These are phyloP conservation scores for Epichloe brachyelytri DNA, from an alignment of 2,329 filamentous ascomycete species.

Conservation along the genomic window DNA sequence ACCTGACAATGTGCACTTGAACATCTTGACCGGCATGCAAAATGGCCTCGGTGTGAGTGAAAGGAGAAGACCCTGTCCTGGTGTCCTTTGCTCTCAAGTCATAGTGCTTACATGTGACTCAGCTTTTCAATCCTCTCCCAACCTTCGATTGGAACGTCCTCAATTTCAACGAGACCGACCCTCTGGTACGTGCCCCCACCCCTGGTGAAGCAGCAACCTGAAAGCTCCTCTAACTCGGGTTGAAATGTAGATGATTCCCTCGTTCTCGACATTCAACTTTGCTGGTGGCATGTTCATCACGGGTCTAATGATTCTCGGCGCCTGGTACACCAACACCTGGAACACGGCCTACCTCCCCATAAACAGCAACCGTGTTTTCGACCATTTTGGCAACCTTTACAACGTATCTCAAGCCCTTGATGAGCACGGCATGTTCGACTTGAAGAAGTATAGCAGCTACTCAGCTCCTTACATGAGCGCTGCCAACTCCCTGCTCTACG, in stretches of 20 bases:
- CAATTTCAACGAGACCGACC: slow-evolving; percentile 16
- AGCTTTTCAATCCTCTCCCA: slow-evolving; percentile 23
- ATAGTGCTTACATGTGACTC: neutral
- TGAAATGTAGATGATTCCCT: slow-evolving; percentile 18
- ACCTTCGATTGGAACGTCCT: slow-evolving; percentile 33
- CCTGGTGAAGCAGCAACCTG: too few species aligned
- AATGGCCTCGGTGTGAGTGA: slow-evolving; percentile 21
- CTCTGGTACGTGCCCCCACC: slow-evolving; percentile 13
- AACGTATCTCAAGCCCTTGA: slow-evolving; percentile 24
- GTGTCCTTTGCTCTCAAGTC: neutral
- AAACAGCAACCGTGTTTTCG: slow-evolving; percentile 26
- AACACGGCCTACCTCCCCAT: slow-evolving; percentile 26
- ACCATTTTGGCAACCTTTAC: slow-evolving; percentile 26
- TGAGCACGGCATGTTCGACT: slow-evolving; percentile 22
- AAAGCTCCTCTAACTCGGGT: neutral
- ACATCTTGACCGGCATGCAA: slow-evolving; percentile 22
- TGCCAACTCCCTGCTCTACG: slow-evolving; percentile 21
- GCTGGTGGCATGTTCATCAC: slow-evolving; percentile 18
- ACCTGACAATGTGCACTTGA: slow-evolving; percentile 26
- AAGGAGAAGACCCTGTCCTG: neutral
- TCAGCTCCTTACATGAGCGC: slow-evolving; percentile 29
- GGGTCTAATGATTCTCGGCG: slow-evolving; percentile 16
- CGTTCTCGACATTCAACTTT: slow-evolving; percentile 23
- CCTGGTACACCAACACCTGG: slow-evolving; percentile 23
- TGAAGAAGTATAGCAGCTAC: slow-evolving; percentile 25